A percentile compares a stretch with the other conserved stretches of the same genome.
phyloP scores from a whole-genome alignment of 108 stramenopile species.

The Thalassiosira profunda region DNA sequence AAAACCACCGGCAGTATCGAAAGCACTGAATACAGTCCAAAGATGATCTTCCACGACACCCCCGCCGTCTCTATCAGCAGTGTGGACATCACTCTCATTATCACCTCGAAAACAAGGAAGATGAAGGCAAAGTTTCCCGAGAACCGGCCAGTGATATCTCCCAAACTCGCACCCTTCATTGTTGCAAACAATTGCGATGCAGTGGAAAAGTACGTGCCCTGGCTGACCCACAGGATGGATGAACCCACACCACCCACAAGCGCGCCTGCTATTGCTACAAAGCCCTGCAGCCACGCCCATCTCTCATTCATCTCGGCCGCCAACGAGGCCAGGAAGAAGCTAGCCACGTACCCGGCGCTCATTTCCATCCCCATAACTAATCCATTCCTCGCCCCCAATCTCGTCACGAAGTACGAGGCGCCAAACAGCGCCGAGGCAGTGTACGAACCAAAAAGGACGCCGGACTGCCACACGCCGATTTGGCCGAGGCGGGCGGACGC shows the following conservation, averaged over 20 bases:
- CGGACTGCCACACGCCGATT: constrained; percentile 58
- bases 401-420: constrained; percentile 58
- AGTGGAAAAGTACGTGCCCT: constrained; percentile 76
- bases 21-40: constrained; percentile 65
- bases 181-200: constrained; percentile 72
- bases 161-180: no score
- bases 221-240: constrained; percentile 84
- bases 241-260: constrained; percentile 79
- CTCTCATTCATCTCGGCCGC: constrained; percentile 10
- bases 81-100: constrained; percentile 68
- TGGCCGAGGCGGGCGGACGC: constrained; percentile 67
- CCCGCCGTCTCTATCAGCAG: constrained; percentile 35
- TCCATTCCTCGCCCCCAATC: constrained; percentile 55
- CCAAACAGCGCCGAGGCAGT: constrained; percentile 75
- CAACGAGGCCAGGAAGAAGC: constrained; percentile 38
- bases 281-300: neutral
- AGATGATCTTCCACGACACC: constrained; percentile 60
- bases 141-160: constrained; percentile 60
- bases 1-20: constrained; percentile 44
- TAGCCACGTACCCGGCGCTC: constrained; percentile 71
- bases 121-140: constrained; percentile 81
- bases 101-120: constrained; percentile 72
- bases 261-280: constrained; percentile 60
- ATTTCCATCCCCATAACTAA: constrained; percentile 71
- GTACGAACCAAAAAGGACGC: constrained; percentile 71